phyloP scores from a whole-genome alignment of 2,329 filamentous ascomycete genomes.

The Neopestalotiopsis sp. region DNA sequence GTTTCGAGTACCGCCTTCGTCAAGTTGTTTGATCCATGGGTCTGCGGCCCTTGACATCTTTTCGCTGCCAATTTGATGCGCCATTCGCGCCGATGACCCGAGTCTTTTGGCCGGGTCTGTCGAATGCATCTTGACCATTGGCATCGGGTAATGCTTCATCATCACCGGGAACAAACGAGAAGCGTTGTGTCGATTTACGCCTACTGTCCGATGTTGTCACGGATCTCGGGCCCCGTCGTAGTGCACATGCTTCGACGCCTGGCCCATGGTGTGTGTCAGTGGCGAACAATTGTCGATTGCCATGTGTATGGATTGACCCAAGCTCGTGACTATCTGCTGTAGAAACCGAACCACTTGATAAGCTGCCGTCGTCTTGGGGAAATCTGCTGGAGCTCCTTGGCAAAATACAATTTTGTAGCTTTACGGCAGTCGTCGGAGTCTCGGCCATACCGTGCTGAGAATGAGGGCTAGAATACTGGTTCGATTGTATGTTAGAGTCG shows the following conservation, averaged over 20 bases:
- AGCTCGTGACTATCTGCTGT: background rate
- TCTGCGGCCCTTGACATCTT: background rate
- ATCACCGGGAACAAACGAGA: constrained; percentile 18
- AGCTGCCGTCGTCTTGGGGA: background rate
- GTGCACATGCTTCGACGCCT: background rate
- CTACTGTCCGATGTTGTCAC: background rate
- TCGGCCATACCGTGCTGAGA: background rate
- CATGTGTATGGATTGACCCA: background rate
- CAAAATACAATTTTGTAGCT: no score
- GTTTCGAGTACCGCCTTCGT: no score
- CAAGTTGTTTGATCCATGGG: no score
- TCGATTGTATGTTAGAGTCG: background rate
- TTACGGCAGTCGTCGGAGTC: background rate
- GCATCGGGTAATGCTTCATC: background rate
- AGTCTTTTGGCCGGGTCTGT: background rate
- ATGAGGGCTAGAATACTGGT: background rate
- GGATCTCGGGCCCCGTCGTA: background rate
- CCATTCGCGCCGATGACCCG: background rate
- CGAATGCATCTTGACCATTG: background rate
- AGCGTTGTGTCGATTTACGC: constrained; percentile 7
- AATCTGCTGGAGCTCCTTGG: background rate
- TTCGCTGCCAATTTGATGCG: background rate
- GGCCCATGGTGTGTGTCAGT: background rate
- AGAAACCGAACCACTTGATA: background rate
- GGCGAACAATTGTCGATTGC: background rate